Base-by-base conservation (phyloP, 768 basidiomycete species). In the Butyriboletus loyo region DNA sequence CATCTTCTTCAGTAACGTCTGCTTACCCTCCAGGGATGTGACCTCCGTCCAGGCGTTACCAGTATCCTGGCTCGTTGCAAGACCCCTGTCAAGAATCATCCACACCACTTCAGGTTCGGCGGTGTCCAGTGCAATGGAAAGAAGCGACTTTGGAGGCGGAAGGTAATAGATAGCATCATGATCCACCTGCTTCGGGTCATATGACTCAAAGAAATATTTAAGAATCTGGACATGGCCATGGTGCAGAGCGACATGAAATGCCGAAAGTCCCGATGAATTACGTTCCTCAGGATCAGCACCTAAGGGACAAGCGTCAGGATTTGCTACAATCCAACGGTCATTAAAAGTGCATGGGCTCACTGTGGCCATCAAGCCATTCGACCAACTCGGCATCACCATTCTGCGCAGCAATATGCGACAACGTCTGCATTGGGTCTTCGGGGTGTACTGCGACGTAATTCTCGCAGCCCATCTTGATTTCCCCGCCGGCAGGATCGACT, bases 251-350 rank as follows among this genome's bases (percentile, higher is more conserved):
- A 82, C 58, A 66, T 91, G 87, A 70, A 88, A 83, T 2, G 85
- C 78, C 4, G 87, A 86, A 44, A 77, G 71, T 22, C 79, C 78
- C 45, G 73, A 57, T 0, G 74, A 76, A 66, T 89, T 77, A 47
- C 80, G 78, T 64, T 90, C 89, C 54, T 89, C 87, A 19, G 80
- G 74, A 56, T 89, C 85, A 44, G 86, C 87, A 70, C 82, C 89
- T 90, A 61, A 28, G 54, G 43, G 44, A 55, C 39, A 48, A 57
- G 40, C 58, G 52, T 55, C 44, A 58, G 54, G 54, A 59, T 57
- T 35, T 54, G 52, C 39, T 55, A 59, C 48, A 56, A 52, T 46
- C 42, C 50, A 58, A 30, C 57, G 58, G 60, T 44, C 54, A 64
- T 66, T 63, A 65, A 57, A 47, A 50, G 7, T 47, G 57, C 42